phyloP scores from a whole-genome alignment of 148 eudicot genomes.

The Chenopodium suecicum region DNA sequence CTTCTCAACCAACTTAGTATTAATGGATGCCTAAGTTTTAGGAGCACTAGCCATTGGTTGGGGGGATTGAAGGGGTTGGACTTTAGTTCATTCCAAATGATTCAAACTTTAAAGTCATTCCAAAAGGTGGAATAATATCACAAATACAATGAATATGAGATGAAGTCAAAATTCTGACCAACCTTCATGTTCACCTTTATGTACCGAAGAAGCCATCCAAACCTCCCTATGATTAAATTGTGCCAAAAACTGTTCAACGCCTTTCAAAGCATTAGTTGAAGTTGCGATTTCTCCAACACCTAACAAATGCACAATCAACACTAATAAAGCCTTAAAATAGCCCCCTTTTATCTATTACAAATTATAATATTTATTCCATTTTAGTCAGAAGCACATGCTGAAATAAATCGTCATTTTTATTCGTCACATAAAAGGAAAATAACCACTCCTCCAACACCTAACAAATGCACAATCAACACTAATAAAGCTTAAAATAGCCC shows the following conservation, averaged over 20 bases:
- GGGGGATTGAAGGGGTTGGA: too few species aligned
- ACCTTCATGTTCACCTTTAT: conserved; percentile 91
- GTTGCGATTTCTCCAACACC: conserved; percentile 47
- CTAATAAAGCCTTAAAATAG: neutral
- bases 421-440: neutral
- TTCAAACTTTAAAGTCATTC: too few species aligned
- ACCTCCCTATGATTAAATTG: conserved; percentile 53
- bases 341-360: neutral
- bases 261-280: conserved; percentile 31
- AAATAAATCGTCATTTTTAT: neutral
- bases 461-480: conserved; percentile 11
- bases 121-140: too few species aligned
- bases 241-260: conserved; percentile 42
- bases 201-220: conserved; percentile 98
- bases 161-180: neutral
- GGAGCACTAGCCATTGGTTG: too few species aligned
- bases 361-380: neutral
- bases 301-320: conserved; percentile 27
- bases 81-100: too few species aligned
- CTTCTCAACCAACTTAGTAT: too few species aligned
- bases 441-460: conserved; percentile 47
- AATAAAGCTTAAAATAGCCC: neutral
- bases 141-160: too few species aligned
- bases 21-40: too few species aligned
- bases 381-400: neutral